phyloP scores from a whole-genome alignment of 2,329 filamentous ascomycete species.

The Allantophomopsis cytisporea region DNA sequence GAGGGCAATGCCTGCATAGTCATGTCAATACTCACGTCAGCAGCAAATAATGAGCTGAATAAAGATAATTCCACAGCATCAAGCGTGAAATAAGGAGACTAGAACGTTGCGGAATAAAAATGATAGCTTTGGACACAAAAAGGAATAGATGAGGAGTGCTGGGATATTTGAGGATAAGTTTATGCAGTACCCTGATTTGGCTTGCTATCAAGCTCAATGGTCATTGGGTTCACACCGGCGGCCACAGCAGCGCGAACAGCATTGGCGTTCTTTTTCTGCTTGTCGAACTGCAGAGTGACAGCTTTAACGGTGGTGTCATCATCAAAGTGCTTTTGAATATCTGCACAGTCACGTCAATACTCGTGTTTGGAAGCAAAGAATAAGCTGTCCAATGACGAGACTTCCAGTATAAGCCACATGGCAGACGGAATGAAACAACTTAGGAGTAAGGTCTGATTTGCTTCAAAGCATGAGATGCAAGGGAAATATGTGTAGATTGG shows the following conservation, averaged over 20 bases:
- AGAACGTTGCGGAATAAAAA: too few species aligned
- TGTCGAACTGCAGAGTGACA: slow-evolving; percentile 13
- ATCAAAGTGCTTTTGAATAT: slow-evolving; percentile 12
- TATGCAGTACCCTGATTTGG: slow-evolving; percentile 11
- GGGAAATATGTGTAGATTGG: too few species aligned
- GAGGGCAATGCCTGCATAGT: too few species aligned
- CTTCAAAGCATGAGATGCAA: too few species aligned
- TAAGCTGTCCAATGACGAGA: slow-evolving; percentile 10
- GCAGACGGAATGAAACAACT: background rate
- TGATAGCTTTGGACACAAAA: too few species aligned
- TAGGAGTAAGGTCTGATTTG: background rate
- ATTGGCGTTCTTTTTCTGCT: slow-evolving; percentile 7
- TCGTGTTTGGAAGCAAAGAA: too few species aligned
- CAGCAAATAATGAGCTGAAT: too few species aligned
- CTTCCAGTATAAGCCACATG: slow-evolving; percentile 4
- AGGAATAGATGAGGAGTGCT: too few species aligned
- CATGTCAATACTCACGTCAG: too few species aligned
- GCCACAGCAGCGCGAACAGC: slow-evolving; percentile 6
- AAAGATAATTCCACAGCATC: too few species aligned
- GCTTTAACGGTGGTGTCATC: slow-evolving; percentile 15
- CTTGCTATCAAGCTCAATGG: too few species aligned
- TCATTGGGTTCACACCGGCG: background rate
- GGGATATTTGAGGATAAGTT: slow-evolving; percentile 2
- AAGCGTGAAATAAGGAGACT: too few species aligned
- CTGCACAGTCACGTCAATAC: slow-evolving; percentile 5